Conservation (phyloP, 768 basidiomycete genomes). For the Psilocybe cubensis region DNA sequence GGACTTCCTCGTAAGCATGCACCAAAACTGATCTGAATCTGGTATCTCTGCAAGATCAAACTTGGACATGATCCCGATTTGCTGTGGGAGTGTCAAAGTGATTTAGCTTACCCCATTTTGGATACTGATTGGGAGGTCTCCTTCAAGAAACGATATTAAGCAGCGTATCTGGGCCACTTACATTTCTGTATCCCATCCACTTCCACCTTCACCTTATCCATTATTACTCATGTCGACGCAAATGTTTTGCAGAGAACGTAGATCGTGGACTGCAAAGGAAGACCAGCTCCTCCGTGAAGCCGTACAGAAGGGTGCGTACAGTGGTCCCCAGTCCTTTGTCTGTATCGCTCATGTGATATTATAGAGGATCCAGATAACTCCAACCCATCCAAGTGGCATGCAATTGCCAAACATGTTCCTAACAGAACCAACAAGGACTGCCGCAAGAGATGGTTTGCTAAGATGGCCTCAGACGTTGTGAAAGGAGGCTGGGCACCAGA, state of each 20-base stretch:
- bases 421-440: conserved; percentile 68
- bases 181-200: conserved; percentile 27
- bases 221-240: conserved; percentile 19
- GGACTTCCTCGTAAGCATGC: conserved; percentile 35
- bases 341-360: conserved; percentile 17
- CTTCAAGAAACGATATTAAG: conserved; percentile 29
- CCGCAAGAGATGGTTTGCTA: conserved; percentile 65
- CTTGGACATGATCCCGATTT: conserved; percentile 38
- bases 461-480: conserved; percentile 64
- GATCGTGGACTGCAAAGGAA: conserved; percentile 56
- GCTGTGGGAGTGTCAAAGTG: conserved; percentile 27
- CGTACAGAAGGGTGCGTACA: conserved; percentile 46
- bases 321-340: not conserved
- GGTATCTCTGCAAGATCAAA: conserved; percentile 20
- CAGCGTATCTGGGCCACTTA: conserved; percentile 29
- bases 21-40: conserved; percentile 31
- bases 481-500: conserved; percentile 67
- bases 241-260: conserved; percentile 50
- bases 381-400: conserved; percentile 65
- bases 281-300: conserved; percentile 56
- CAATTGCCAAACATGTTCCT: conserved; percentile 64
- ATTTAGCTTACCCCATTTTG: conserved; percentile 33
- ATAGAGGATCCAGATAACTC: conserved; percentile 59
- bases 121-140: conserved; percentile 18
- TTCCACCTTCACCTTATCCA: conserved; percentile 14